phyloP scores from a whole-genome alignment of 2,329 filamentous ascomycete genomes.

The Huntiella bhutanensis region DNA sequence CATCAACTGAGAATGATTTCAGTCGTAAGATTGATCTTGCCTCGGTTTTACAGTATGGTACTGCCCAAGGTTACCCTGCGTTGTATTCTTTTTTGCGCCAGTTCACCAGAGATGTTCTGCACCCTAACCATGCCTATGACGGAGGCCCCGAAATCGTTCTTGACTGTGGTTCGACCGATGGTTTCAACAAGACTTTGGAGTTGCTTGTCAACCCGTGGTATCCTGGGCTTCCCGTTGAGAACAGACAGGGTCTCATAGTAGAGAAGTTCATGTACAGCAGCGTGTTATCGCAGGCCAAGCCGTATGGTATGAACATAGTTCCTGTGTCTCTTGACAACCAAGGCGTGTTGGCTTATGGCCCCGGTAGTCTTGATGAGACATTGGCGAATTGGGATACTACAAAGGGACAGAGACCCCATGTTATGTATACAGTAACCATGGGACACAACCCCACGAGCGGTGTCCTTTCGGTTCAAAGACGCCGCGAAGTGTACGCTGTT shows the following conservation, averaged over 20 bases:
- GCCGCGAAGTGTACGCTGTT: constrained; percentile 60
- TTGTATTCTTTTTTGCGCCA: constrained; percentile 60
- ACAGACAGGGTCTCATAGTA: constrained; percentile 58
- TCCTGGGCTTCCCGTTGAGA: constrained; percentile 43
- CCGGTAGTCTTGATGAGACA: constrained; percentile 58
- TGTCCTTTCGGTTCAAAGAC: constrained; percentile 51
- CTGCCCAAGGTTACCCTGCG: constrained; percentile 63
- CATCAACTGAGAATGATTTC: constrained; percentile 35
- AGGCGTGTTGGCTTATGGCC: constrained; percentile 59
- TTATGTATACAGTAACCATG: constrained; percentile 72
- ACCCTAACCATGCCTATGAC: constrained; percentile 64
- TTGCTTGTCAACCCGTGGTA: constrained; percentile 57
- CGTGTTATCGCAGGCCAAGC: constrained; percentile 45
- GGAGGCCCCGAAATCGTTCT: constrained; percentile 60
- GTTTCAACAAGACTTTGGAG: constrained; percentile 59
- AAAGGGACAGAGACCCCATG: constrained; percentile 56
- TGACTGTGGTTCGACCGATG: constrained; percentile 71
- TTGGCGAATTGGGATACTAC: constrained; percentile 63
- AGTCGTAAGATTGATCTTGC: constrained; percentile 59
- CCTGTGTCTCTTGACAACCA: constrained; percentile 58
- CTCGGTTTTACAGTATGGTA: constrained; percentile 73
- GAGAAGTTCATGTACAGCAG: constrained; percentile 72
- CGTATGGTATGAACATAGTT: constrained; percentile 53
- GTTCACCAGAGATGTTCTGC: constrained; percentile 57
- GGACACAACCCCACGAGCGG: constrained; percentile 79